phyloP scores from a whole-genome alignment of 305 asterid genomes.

The Fraxinus sp. region DNA sequence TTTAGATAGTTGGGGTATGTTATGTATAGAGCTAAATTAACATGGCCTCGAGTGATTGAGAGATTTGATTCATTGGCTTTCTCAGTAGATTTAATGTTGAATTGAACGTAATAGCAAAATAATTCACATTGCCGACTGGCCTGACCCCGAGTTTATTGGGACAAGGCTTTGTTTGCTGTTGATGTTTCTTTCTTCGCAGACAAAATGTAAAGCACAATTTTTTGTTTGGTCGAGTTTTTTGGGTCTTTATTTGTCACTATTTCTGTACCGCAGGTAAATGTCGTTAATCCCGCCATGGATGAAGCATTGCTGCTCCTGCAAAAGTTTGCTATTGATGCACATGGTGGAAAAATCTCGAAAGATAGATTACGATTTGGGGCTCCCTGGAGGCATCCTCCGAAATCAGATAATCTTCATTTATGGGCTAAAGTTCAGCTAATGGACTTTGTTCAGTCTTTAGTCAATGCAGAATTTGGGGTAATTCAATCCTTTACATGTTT shows the following conservation, averaged over 20 bases:
- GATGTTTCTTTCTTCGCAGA: not conserved
- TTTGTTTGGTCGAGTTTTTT: not conserved
- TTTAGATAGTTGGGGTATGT: not conserved
- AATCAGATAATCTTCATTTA: conserved; percentile 36
- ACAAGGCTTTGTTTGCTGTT: not conserved
- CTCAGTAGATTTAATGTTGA: not conserved
- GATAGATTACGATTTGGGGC: conserved; percentile 78
- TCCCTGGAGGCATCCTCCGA: conserved; percentile 92
- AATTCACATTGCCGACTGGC: not conserved
- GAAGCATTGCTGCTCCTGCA: conserved; percentile 65
- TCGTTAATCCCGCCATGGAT: conserved; percentile 93
- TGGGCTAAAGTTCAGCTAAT: conserved; percentile 94
- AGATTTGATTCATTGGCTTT: not conserved
- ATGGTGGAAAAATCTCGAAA: conserved; percentile 58
- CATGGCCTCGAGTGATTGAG: not conserved
- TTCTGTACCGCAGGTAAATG: conserved; percentile 55
- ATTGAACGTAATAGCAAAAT: not conserved
- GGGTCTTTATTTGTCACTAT: conserved; percentile 12
- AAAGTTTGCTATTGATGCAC: conserved; percentile 73
- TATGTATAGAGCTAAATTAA: not conserved
- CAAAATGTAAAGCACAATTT: not conserved
- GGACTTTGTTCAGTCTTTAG: conserved; percentile 86
- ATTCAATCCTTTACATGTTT: conserved; percentile 5
- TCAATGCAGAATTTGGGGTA: conserved; percentile 85
- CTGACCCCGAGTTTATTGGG: not conserved